These are phyloP conservation scores for Solanum sejunctum DNA, from an alignment of 257 asterid genomes.

Conservation along the genomic window DNA sequence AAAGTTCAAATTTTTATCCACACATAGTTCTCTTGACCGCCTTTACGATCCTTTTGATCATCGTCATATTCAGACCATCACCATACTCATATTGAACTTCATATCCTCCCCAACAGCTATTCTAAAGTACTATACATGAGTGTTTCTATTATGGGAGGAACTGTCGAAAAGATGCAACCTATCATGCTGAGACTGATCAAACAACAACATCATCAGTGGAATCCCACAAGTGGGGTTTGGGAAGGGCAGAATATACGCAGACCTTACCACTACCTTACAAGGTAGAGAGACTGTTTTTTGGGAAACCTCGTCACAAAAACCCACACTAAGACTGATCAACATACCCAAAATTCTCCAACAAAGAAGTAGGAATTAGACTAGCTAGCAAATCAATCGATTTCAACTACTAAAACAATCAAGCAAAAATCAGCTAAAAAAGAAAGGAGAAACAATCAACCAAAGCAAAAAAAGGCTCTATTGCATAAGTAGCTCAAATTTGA, in stretches of 20 bases:
- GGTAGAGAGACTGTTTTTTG: no score
- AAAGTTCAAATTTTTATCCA: slow-evolving; percentile 17
- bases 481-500: background rate
- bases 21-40: slow-evolving; percentile 55
- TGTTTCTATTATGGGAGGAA: background rate
- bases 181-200: background rate
- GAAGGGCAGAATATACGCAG: no score
- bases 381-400: background rate
- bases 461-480: background rate
- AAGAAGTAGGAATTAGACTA: background rate
- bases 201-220: no score
- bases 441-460: background rate
- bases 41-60: background rate
- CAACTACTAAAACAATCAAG: background rate
- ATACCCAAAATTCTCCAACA: background rate
- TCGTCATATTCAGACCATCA: background rate
- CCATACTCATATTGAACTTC: slow-evolving; percentile 18
- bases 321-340: background rate
- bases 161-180: background rate
- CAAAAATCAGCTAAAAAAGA: background rate
- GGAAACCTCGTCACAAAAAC: no score
- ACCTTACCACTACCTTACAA: no score
- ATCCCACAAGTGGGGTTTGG: no score
- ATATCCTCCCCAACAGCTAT: slow-evolving; percentile 51
- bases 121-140: background rate